phyloP scores from a whole-genome alignment of 306 rosid species.

The Ormosia semicastrata region DNA sequence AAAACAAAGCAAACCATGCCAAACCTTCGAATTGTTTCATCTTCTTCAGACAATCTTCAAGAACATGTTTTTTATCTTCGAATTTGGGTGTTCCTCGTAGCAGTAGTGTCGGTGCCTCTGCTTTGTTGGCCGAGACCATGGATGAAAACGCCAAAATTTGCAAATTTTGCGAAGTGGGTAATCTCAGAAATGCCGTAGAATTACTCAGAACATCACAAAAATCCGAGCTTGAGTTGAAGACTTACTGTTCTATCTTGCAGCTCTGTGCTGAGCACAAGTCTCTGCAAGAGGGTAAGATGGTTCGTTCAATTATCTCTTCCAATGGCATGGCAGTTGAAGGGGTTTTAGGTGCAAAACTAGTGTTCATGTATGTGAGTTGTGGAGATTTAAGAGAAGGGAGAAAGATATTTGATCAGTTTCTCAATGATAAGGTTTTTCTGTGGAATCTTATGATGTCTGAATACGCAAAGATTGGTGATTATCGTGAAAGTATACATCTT shows the following conservation, averaged over 20 bases:
- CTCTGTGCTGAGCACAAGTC: slow-evolving; percentile 54
- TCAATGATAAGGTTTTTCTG: slow-evolving; percentile 48
- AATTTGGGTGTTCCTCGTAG: slow-evolving; percentile 23
- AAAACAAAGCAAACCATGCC: not conserved
- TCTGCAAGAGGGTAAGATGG: slow-evolving; percentile 53
- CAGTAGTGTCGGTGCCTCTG: not conserved
- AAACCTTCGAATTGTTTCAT: slow-evolving; percentile 17
- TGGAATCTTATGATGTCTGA: slow-evolving; percentile 71
- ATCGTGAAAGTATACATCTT: slow-evolving; percentile 47
- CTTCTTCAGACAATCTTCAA: slow-evolving; percentile 26
- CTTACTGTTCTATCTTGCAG: slow-evolving; percentile 55
- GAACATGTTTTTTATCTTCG: slow-evolving; percentile 4
- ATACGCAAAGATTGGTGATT: slow-evolving; percentile 51
- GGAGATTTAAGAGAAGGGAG: slow-evolving; percentile 57
- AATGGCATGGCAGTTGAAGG: slow-evolving; percentile 43
- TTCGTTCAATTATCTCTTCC: slow-evolving; percentile 46
- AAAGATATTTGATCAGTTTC: slow-evolving; percentile 44
- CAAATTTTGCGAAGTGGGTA: slow-evolving; percentile 49
- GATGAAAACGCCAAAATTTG: slow-evolving; percentile 31
- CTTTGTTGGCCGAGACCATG: slow-evolving; percentile 16
- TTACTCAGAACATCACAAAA: slow-evolving; percentile 40
- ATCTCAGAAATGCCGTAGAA: slow-evolving; percentile 50
- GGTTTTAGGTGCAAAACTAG: slow-evolving; percentile 58
- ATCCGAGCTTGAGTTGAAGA: slow-evolving; percentile 41
- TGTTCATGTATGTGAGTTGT: slow-evolving; percentile 63